Percentiles rank a stretch among this genome's conserved stretches.
Conservation (phyloP, 768 basidiomycete genomes). For the Sporobolomyces phaffii region DNA sequence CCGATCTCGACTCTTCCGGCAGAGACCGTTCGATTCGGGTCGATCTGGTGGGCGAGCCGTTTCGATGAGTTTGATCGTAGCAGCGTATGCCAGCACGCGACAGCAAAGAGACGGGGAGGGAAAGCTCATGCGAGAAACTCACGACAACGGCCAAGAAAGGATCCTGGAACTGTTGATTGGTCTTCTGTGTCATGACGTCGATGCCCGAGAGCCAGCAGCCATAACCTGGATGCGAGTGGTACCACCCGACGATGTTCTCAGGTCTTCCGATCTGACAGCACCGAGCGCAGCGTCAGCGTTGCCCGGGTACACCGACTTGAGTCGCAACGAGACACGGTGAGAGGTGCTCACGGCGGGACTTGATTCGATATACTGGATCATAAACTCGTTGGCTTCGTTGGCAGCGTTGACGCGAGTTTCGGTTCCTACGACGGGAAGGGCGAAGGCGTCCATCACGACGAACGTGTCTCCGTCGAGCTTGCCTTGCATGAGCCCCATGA, state of each 20-base stretch:
- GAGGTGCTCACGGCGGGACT: slow-evolving; percentile 72
- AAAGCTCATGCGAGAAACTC: slow-evolving; percentile 43
- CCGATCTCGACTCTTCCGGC: slow-evolving; percentile 99
- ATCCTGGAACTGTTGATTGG: slow-evolving; percentile 89
- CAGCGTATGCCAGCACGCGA: no score
- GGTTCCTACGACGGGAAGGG: slow-evolving; percentile 93
- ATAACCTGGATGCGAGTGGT: slow-evolving; percentile 97
- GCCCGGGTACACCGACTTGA: no score
- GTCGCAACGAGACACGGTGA: neutral
- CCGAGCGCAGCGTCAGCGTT: no score
- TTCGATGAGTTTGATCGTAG: neutral
- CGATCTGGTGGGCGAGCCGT: slow-evolving; percentile 57
- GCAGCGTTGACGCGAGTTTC: slow-evolving; percentile 96
- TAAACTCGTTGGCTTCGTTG: slow-evolving; percentile 93
- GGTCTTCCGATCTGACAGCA: slow-evolving; percentile 44
- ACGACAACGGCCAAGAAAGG: slow-evolving; percentile 97
- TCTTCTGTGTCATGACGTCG: slow-evolving; percentile 94
- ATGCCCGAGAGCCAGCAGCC: slow-evolving; percentile 99
- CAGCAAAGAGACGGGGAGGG: neutral
- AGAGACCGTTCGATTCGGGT: slow-evolving; percentile 95
- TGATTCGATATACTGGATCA: slow-evolving; percentile 83
- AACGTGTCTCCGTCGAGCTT: slow-evolving; percentile 47
- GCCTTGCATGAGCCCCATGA: slow-evolving; percentile 95
- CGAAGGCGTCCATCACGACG: slow-evolving; percentile 88
- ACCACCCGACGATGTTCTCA: slow-evolving; percentile 88